Conservation (phyloP, 108 stramenopile species). For the Parietichytrium sp. region DNA sequence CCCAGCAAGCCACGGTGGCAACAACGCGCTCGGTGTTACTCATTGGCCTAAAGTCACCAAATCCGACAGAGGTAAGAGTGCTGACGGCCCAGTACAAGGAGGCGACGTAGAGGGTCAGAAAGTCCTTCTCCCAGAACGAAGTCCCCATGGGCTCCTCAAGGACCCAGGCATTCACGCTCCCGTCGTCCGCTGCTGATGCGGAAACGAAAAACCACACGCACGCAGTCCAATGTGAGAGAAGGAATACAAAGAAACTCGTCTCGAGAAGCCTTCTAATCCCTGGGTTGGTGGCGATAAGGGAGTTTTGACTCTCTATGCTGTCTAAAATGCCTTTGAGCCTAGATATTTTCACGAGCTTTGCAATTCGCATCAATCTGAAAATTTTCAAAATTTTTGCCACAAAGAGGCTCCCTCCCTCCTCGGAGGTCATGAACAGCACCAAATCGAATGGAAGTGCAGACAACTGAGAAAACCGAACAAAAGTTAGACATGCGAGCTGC, state of each 20-base stretch:
- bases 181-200: not conserved
- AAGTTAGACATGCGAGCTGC: no score
- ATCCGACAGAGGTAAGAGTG: constrained; percentile 22
- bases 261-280: not conserved
- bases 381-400: not conserved
- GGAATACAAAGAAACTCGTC: not conserved
- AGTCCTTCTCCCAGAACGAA: not conserved
- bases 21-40: constrained; percentile 19
- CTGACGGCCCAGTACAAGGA: constrained; percentile 20
- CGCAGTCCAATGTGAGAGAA: not conserved
- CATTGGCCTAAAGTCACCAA: not conserved
- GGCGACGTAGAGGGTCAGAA: not conserved
- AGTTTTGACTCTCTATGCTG: not conserved
- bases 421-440: not conserved
- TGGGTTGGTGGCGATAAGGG: not conserved
- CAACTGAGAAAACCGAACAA: no score
- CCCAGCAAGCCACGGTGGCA: constrained; percentile 14
- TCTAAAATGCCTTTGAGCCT: not conserved
- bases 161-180: not conserved
- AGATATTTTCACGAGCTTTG: constrained; percentile 21
- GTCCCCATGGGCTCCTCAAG: not conserved
- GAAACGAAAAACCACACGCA: constrained; percentile 20
- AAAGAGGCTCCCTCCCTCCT: not conserved
- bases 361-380: constrained; percentile 1
- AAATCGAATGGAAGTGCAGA: not conserved